phyloP scores from a whole-genome alignment of 768 basidiomycete species.

The Boletus rubropictus region DNA sequence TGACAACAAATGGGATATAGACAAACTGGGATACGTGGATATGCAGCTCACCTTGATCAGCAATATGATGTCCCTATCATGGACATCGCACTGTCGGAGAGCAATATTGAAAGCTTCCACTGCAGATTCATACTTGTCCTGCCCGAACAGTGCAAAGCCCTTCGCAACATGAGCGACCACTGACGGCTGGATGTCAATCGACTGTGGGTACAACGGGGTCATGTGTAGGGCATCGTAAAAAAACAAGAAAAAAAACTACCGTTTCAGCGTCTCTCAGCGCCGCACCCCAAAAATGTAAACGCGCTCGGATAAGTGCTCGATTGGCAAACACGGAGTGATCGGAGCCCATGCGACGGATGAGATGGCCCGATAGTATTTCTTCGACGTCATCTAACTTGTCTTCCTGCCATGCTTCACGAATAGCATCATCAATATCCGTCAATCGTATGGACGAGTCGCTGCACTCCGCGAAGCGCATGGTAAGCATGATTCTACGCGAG shows the following conservation, averaged over 20 bases:
- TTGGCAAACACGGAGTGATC: slow-evolving; percentile 3
- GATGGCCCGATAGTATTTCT: slow-evolving; percentile 5
- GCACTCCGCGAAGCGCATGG: too few species aligned
- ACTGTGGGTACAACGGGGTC: too few species aligned
- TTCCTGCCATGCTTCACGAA: slow-evolving; percentile 2
- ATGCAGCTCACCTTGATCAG: background rate
- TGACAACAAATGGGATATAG: background rate
- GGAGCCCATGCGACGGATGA: background rate
- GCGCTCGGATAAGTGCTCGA: slow-evolving; percentile 7
- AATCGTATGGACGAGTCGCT: slow-evolving; percentile 8
- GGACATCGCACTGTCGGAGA: slow-evolving; percentile 6
- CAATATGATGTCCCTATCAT: slow-evolving; percentile 4
- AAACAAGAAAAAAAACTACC: background rate
- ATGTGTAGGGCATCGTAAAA: background rate
- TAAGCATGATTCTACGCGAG: background rate
- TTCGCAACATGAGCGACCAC: too few species aligned
- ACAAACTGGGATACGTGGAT: too few species aligned
- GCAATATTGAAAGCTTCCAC: slow-evolving; percentile 8
- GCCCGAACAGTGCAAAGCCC: too few species aligned
- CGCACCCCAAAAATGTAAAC: slow-evolving; percentile 1
- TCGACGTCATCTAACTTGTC: slow-evolving; percentile 6
- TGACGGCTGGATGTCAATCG: too few species aligned
- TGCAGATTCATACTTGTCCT: too few species aligned
- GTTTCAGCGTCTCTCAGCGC: slow-evolving; percentile 10
- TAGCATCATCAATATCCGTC: background rate